These are phyloP conservation scores for Henningerozyma blattae DNA, from an alignment of 805 yeast genomes.

Conservation along the genomic window DNA sequence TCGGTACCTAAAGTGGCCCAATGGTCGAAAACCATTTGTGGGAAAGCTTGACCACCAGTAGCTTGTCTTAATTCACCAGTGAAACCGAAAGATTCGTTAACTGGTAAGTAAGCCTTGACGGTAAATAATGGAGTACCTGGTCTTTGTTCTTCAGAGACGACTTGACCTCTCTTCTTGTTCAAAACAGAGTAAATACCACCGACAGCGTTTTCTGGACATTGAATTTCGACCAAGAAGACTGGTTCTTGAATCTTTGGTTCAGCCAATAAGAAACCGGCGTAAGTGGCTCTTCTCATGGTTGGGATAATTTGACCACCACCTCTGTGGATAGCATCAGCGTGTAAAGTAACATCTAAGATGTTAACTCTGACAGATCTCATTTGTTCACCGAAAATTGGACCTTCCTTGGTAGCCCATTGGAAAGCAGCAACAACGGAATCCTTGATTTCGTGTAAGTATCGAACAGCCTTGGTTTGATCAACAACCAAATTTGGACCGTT, in stretches of 20 bases:
- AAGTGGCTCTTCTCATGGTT: constrained; percentile 99
- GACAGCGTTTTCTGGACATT: constrained; percentile 97
- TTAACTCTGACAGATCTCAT: constrained; percentile 92
- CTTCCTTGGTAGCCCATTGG: constrained; percentile 99
- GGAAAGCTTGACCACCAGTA: constrained; percentile 99
- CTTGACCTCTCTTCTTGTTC: constrained; percentile 99
- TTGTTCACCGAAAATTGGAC: constrained; percentile 94
- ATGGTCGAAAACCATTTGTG: constrained; percentile 99
- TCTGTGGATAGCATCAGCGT: constrained; percentile 99
- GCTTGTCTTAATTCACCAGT: constrained; percentile 98
- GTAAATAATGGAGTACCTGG: constrained; percentile 99
- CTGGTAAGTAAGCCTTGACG: constrained; percentile 99
- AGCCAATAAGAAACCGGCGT: constrained; percentile 94
- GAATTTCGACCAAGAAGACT: constrained; percentile 95
- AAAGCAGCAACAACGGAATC: constrained; percentile 98
- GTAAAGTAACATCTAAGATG: constrained; percentile 97
- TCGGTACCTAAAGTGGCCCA: constrained; percentile 87
- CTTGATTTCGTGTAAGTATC: constrained; percentile 96
- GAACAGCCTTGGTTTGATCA: constrained; percentile 99
- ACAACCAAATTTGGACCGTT: constrained; percentile 96
- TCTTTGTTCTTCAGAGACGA: constrained; percentile 96
- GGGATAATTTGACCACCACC: constrained; percentile 99
- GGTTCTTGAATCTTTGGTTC: constrained; percentile 99
- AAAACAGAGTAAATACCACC: constrained; percentile 99
- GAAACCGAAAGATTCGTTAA: constrained; percentile 99